Percentiles rank a stretch among this genome's conserved stretches.
These are phyloP conservation scores for Cladosporium sp. DNA, from an alignment of 2,329 filamentous ascomycete species.

Conservation along the genomic window DNA sequence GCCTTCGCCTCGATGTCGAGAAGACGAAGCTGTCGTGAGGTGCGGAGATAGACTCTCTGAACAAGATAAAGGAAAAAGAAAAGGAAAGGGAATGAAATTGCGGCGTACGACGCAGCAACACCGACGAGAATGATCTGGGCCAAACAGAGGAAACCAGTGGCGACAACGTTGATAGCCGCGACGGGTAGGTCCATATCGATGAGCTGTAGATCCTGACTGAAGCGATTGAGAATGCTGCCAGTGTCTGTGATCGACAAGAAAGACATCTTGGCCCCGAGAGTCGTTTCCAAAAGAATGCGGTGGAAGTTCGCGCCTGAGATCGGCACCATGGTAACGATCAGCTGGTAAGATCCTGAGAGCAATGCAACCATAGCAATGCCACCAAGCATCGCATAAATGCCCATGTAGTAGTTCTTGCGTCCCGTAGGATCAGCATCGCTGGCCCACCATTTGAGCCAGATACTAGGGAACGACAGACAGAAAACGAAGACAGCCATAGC, in stretches of 20 bases:
- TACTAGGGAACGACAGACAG: slow-evolving; percentile 39
- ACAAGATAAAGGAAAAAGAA: slow-evolving; percentile 39
- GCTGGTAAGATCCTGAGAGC: slow-evolving; percentile 41
- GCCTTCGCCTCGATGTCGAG: slow-evolving; percentile 55
- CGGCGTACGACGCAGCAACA: slow-evolving; percentile 33
- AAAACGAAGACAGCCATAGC: slow-evolving; percentile 17
- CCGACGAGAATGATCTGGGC: slow-evolving; percentile 16
- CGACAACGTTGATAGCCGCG: slow-evolving; percentile 18
- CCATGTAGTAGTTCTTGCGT: slow-evolving; percentile 11
- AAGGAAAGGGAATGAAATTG: slow-evolving; percentile 40
- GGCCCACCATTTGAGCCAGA: slow-evolving; percentile 54
- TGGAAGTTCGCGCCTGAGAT: slow-evolving; percentile 54
- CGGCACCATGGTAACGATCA: slow-evolving; percentile 56
- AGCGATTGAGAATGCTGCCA: slow-evolving; percentile 37
- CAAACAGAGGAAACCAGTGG: slow-evolving; percentile 16
- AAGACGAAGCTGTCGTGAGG: slow-evolving; percentile 51
- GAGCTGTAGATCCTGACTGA: slow-evolving; percentile 49
- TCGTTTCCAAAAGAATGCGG: slow-evolving; percentile 23
- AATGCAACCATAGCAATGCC: slow-evolving; percentile 35
- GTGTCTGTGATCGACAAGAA: slow-evolving; percentile 49
- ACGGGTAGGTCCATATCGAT: slow-evolving; percentile 45
- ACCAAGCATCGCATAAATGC: slow-evolving; percentile 26
- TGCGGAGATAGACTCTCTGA: slow-evolving; percentile 50
- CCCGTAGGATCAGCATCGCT: slow-evolving; percentile 18
- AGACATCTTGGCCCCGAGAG: slow-evolving; percentile 23